Conservation (phyloP, 305 asterid species). For the Ajuga reptans region DNA sequence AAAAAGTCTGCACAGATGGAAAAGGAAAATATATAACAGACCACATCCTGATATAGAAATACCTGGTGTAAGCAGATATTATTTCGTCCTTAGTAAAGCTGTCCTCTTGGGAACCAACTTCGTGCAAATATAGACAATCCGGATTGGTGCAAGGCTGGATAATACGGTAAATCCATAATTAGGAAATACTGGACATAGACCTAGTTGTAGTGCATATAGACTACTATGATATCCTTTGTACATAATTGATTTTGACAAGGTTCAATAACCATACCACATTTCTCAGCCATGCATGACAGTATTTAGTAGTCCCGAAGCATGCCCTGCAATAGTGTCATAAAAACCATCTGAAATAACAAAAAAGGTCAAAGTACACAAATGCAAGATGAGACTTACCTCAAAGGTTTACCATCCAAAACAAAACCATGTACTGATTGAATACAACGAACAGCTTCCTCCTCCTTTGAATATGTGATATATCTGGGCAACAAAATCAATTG, state of each 20-base stretch:
- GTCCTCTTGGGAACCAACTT: constrained; percentile 80
- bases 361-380: background rate
- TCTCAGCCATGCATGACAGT: constrained; percentile 98
- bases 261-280: constrained; percentile 51
- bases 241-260: constrained; percentile 15
- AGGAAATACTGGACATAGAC: background rate
- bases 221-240: background rate
- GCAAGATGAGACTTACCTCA: constrained; percentile 45
- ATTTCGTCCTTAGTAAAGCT: constrained; percentile 88
- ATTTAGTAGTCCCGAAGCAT: constrained; percentile 96
- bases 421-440: constrained; percentile 90
- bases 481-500: constrained; percentile 30
- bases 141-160: constrained; percentile 89
- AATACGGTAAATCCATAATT: constrained; percentile 22
- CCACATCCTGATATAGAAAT: constrained; percentile 13
- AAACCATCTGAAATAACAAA: constrained; percentile 13
- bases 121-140: constrained; percentile 87
- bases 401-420: constrained; percentile 69
- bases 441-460: constrained; percentile 90
- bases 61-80: constrained; percentile 84
- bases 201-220: background rate
- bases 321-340: constrained; percentile 57
- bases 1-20: background rate
- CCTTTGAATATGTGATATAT: constrained; percentile 84
- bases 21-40: background rate